These are phyloP conservation scores for Rhodocollybia butyracea DNA, from an alignment of 768 basidiomycete species.

Conservation along the genomic window DNA sequence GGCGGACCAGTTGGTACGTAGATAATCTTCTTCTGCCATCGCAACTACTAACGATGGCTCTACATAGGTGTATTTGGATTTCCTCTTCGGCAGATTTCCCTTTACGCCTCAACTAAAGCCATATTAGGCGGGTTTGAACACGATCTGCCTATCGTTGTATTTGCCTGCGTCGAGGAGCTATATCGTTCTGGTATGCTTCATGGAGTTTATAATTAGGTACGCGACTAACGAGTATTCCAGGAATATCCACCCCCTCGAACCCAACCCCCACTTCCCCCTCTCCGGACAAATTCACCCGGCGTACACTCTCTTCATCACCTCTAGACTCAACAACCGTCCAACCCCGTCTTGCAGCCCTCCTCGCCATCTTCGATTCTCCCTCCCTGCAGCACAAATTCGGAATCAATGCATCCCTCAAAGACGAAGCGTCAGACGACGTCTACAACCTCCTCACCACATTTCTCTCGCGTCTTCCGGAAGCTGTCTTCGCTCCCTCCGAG, in stretches of 20 bases:
- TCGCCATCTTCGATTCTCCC: constrained; percentile 17
- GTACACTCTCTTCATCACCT: neutral
- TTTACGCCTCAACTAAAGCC: constrained; percentile 30
- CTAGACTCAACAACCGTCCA: neutral
- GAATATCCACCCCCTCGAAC: constrained; percentile 5
- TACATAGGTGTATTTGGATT: constrained; percentile 32
- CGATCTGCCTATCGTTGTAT: constrained; percentile 36
- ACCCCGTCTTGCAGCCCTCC: constrained; percentile 29
- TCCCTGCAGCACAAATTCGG: constrained; percentile 19
- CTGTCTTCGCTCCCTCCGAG: constrained; percentile 29
- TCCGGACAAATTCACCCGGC: neutral
- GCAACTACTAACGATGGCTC: neutral
- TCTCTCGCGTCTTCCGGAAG: constrained; percentile 37
- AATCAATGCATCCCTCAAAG: constrained; percentile 26
- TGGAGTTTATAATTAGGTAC: neutral
- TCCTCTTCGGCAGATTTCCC: constrained; percentile 29
- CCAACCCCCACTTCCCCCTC: constrained; percentile 6
- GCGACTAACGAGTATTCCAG: neutral
- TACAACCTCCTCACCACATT: constrained; percentile 39
- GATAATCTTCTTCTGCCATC: neutral
- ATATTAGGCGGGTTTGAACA: constrained; percentile 34
- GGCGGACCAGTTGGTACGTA: constrained; percentile 10
- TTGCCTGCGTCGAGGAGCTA: constrained; percentile 39
- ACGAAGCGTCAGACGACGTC: constrained; percentile 36
- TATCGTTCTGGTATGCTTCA: constrained; percentile 31